Conservation (phyloP, 2,329 filamentous ascomycete genomes). For the Alternaria arborescens region DNA sequence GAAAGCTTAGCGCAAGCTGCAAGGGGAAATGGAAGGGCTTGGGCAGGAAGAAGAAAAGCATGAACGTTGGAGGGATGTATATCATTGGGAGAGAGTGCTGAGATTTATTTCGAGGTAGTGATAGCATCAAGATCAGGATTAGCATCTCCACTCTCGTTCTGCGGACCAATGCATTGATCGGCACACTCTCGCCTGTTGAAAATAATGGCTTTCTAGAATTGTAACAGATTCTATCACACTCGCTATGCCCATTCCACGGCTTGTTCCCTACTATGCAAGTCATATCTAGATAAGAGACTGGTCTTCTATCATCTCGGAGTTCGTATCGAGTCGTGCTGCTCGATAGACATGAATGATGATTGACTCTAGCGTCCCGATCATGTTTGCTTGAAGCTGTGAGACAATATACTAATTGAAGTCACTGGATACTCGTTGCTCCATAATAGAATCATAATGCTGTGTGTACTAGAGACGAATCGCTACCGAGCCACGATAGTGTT, state of each 20-base stretch:
- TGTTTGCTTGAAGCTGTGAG: too few species aligned
- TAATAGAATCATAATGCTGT: too few species aligned
- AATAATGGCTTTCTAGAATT: background rate
- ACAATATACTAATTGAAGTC: too few species aligned
- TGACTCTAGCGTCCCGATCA: background rate
- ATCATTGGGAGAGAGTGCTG: background rate
- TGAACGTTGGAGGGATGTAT: background rate
- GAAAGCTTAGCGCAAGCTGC: background rate
- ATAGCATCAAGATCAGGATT: too few species aligned
- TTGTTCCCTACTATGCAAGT: background rate
- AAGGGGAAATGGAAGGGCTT: background rate
- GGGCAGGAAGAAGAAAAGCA: background rate
- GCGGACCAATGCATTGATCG: background rate
- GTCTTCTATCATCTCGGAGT: background rate
- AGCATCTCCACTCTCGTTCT: background rate
- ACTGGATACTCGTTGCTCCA: too few species aligned
- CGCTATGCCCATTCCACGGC: background rate
- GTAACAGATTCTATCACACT: background rate
- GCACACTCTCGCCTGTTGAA: background rate
- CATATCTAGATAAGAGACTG: background rate
- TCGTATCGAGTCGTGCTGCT: background rate
- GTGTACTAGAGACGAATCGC: too few species aligned
- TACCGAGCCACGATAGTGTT: too few species aligned
- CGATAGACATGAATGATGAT: background rate
- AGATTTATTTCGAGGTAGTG: background rate